phyloP scores from a whole-genome alignment of 108 stramenopile genomes.

The Cyclotella cryptica region DNA sequence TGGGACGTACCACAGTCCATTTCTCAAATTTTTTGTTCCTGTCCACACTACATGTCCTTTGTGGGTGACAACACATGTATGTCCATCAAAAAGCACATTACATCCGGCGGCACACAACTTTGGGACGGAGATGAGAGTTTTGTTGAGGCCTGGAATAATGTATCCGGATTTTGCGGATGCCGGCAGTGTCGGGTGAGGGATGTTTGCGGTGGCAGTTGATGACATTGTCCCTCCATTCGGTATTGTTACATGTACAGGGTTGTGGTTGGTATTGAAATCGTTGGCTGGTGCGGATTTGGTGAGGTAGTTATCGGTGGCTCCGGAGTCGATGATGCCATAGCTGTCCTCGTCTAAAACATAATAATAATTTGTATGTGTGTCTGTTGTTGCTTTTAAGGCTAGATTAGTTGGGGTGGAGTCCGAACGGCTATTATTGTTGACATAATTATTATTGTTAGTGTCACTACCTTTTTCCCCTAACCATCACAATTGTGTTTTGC shows the following conservation, averaged over 20 bases:
- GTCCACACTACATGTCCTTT: neutral
- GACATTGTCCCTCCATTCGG: neutral
- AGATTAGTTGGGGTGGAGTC: too few relatives aligned
- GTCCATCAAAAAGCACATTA: neutral
- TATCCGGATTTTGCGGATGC: neutral
- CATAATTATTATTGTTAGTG: neutral
- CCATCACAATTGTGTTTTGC: constrained; percentile 16
- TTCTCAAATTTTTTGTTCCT: neutral
- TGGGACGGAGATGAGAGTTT: too few relatives aligned
- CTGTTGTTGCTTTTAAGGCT: neutral
- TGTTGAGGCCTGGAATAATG: too few relatives aligned
- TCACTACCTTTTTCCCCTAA: constrained; percentile 12
- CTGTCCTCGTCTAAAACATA: too few relatives aligned
- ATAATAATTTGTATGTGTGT: neutral
- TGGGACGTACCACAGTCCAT: too few relatives aligned
- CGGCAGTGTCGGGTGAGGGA: neutral
- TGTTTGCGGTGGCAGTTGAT: neutral
- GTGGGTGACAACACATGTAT: neutral
- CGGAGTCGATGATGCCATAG: neutral
- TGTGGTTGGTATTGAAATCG: too few relatives aligned
- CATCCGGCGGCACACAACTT: too few relatives aligned
- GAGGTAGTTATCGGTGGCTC: neutral
- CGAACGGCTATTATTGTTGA: too few relatives aligned
- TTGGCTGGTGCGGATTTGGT: too few relatives aligned
- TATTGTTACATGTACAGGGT: too few relatives aligned